Conservation (phyloP, 768 basidiomycete species). For the Mycena alexandri region DNA sequence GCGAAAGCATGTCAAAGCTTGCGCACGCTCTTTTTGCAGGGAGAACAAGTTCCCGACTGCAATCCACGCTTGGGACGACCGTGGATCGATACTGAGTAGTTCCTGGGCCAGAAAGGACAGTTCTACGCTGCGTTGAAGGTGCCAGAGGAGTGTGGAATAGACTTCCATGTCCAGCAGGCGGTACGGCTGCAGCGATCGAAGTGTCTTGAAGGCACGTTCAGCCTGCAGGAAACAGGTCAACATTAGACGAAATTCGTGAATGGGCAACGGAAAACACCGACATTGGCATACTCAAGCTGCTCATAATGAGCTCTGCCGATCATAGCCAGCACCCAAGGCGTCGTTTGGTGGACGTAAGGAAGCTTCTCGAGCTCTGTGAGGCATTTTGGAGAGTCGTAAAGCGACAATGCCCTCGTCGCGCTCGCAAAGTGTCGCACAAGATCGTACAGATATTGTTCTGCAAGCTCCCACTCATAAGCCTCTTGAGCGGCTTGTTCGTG, state of each 20-base stretch:
- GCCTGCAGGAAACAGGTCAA: conserved; percentile 67
- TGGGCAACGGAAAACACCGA: conserved; percentile 58
- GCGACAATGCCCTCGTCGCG: conserved; percentile 79
- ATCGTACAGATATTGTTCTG: conserved; percentile 87
- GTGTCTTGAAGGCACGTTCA: conserved; percentile 87
- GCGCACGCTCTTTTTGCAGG: conserved; percentile 91
- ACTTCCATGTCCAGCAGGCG: conserved; percentile 94
- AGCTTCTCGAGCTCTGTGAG: conserved; percentile 82
- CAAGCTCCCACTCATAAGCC: conserved; percentile 76
- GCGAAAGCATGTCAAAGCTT: conserved; percentile 94
- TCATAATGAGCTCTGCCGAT: conserved; percentile 93
- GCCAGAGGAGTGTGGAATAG: conserved; percentile 97
- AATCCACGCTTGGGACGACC: conserved; percentile 93
- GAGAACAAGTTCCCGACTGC: conserved; percentile 97
- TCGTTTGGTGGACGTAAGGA: conserved; percentile 78
- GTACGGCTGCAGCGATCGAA: conserved; percentile 90
- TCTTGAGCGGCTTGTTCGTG: conserved; percentile 81
- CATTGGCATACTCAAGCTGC: conserved; percentile 87
- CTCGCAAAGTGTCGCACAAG: conserved; percentile 85
- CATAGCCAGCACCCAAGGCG: conserved; percentile 84
- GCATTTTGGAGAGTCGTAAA: conserved; percentile 83
- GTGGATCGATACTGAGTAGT: conserved; percentile 86
- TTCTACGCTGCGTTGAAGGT: conserved; percentile 85
- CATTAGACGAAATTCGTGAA: conserved; percentile 34
- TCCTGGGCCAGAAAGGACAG: conserved; percentile 96